These are phyloP conservation scores for Arthrobotrys entomopaga DNA, from an alignment of 2,329 filamentous ascomycete genomes.

Conservation along the genomic window DNA sequence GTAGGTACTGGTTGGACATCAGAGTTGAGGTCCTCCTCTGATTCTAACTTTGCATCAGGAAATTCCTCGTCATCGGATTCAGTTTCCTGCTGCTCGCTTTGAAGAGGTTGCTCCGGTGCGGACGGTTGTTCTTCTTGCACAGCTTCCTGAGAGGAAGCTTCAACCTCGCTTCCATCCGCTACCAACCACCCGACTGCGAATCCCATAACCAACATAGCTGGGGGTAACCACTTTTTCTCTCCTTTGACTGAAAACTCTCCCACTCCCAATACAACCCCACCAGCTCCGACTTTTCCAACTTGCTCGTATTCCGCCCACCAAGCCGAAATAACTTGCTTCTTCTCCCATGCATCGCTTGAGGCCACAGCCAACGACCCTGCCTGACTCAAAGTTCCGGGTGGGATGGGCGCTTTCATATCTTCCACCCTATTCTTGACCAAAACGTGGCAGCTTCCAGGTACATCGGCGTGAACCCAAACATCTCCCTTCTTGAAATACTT, in stretches of 20 bases:
- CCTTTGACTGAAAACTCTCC: constrained; percentile 85
- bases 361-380: constrained; percentile 86
- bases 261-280: constrained; percentile 81
- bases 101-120: constrained; percentile 11
- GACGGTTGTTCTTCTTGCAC: constrained; percentile 12
- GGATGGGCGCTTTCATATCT: constrained; percentile 83
- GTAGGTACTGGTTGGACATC: constrained; percentile 6
- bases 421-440: constrained; percentile 87
- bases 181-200: constrained; percentile 77
- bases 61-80: constrained; percentile 61
- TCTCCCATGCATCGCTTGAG: constrained; percentile 91
- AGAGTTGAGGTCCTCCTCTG: constrained; percentile 58
- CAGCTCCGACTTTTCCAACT: constrained; percentile 81
- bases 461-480: constrained; percentile 88
- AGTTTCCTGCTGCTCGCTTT: constrained; percentile 56
- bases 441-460: constrained; percentile 83
- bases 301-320: constrained; percentile 95
- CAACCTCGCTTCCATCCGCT: constrained; percentile 25
- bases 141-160: background rate
- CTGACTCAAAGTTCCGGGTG: constrained; percentile 89
- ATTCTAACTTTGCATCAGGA: constrained; percentile 62
- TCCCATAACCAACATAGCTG: constrained; percentile 85
- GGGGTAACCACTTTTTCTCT: constrained; percentile 90
- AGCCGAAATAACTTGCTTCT: constrained; percentile 92
- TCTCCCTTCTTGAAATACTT: constrained; percentile 88